Conservation (phyloP, 2,329 filamentous ascomycete genomes). For the Fusarium acutatum region DNA sequence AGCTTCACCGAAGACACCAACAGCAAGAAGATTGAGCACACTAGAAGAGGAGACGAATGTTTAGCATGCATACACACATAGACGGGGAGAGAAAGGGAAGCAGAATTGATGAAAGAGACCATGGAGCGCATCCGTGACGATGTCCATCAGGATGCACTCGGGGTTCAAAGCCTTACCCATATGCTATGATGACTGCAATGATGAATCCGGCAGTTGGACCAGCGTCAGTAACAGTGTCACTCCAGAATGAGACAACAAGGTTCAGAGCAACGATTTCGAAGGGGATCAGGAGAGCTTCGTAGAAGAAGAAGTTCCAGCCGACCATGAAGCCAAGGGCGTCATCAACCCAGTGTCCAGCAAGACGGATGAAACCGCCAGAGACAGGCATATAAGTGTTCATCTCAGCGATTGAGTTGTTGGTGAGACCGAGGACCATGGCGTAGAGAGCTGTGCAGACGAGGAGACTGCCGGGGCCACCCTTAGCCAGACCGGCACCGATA, state of each 20-base stretch:
- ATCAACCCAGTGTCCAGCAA: slow-evolving; percentile 33
- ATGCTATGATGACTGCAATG: slow-evolving; percentile 29
- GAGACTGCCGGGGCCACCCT: slow-evolving; percentile 28
- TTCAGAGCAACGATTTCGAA: slow-evolving; percentile 46
- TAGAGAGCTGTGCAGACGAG: slow-evolving; percentile 32
- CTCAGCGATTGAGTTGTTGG: slow-evolving; percentile 36
- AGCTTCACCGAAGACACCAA: slow-evolving; percentile 36
- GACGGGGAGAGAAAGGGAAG: background rate
- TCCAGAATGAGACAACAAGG: slow-evolving; percentile 46
- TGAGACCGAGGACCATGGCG: slow-evolving; percentile 30
- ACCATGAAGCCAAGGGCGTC: slow-evolving; percentile 38
- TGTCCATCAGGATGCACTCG: slow-evolving; percentile 27
- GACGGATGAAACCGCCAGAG: slow-evolving; percentile 32
- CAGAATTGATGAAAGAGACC: background rate
- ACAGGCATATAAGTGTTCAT: slow-evolving; percentile 37
- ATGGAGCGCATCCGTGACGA: slow-evolving; percentile 31
- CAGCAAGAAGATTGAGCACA: slow-evolving; percentile 50
- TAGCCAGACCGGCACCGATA: slow-evolving; percentile 32
- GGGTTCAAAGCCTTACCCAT: slow-evolving; percentile 29
- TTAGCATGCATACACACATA: slow-evolving; percentile 29
- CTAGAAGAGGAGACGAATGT: slow-evolving; percentile 26
- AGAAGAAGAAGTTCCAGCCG: slow-evolving; percentile 47
- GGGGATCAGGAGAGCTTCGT: slow-evolving; percentile 45
- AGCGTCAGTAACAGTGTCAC: slow-evolving; percentile 16
- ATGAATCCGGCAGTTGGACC: slow-evolving; percentile 44